These are phyloP conservation scores for Diaporthe sp. DNA, from an alignment of 2,329 filamentous ascomycete species.

Conservation along the genomic window DNA sequence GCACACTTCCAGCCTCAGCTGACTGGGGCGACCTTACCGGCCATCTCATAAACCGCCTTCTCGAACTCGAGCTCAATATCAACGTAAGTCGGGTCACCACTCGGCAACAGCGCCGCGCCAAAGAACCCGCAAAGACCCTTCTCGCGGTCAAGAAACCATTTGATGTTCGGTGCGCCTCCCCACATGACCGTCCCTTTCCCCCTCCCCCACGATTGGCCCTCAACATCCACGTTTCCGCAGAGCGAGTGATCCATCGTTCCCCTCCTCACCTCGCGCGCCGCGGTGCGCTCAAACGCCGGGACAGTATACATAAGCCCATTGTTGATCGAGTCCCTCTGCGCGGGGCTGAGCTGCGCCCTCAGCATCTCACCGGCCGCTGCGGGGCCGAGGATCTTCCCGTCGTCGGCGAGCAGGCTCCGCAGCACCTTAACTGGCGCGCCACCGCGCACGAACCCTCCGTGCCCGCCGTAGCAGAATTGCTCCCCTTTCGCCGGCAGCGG, in stretches of 20 bases:
- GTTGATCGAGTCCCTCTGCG: constrained; percentile 41
- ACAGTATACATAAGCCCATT: constrained; percentile 43
- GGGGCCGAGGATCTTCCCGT: constrained; percentile 56
- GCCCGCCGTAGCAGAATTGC: constrained; percentile 53
- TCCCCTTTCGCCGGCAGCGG: constrained; percentile 47
- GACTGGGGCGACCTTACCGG: background rate
- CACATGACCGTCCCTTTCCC: constrained; percentile 55
- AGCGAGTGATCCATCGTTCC: constrained; percentile 51
- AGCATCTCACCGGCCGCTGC: constrained; percentile 59
- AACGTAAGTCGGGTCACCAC: constrained; percentile 27
- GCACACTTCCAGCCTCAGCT: background rate
- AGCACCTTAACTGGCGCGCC: constrained; percentile 57
- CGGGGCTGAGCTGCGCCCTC: constrained; percentile 52
- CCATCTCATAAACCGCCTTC: constrained; percentile 28
- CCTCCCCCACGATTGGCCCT: constrained; percentile 55
- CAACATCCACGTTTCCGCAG: constrained; percentile 51
- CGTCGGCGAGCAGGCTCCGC: constrained; percentile 57
- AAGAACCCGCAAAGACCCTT: constrained; percentile 54
- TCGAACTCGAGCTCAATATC: constrained; percentile 29
- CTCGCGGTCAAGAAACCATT: constrained; percentile 61
- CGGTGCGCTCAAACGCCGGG: constrained; percentile 47
- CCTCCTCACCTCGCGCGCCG: constrained; percentile 32
- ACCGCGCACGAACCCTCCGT: constrained; percentile 51
- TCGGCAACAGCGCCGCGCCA: constrained; percentile 28
- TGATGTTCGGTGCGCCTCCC: constrained; percentile 56